phyloP scores from a whole-genome alignment of 2,329 filamentous ascomycete genomes.

The Epichloe coenophiala region DNA sequence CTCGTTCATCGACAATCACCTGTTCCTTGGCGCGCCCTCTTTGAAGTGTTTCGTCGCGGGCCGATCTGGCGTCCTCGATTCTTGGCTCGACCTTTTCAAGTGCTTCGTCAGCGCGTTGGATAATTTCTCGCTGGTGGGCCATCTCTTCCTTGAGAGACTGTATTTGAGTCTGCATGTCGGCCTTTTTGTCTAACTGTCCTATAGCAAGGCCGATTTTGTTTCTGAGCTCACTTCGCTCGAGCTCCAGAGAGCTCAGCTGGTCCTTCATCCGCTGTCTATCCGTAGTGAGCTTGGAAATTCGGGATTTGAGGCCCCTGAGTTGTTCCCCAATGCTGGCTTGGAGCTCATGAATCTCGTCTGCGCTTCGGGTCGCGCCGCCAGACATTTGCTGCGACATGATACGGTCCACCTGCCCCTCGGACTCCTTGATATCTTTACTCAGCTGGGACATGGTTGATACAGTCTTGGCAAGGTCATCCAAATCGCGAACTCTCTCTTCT shows the following conservation, averaged over 20 bases:
- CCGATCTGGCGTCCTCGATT: slow-evolving; percentile 60
- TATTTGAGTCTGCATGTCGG: slow-evolving; percentile 55
- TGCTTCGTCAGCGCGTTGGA: slow-evolving; percentile 57
- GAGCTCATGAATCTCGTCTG: slow-evolving; percentile 74
- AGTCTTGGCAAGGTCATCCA: slow-evolving; percentile 64
- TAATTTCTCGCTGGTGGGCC: slow-evolving; percentile 52
- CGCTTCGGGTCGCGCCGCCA: slow-evolving; percentile 49
- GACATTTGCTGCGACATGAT: slow-evolving; percentile 65
- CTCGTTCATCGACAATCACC: slow-evolving; percentile 55
- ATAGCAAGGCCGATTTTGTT: slow-evolving; percentile 58
- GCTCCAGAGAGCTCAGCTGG: slow-evolving; percentile 56
- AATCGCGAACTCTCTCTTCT: slow-evolving; percentile 52
- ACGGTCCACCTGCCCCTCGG: slow-evolving; percentile 60
- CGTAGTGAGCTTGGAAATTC: slow-evolving; percentile 48
- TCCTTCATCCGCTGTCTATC: slow-evolving; percentile 62
- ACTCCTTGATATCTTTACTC: slow-evolving; percentile 55
- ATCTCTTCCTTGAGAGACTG: slow-evolving; percentile 59
- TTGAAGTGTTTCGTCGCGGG: slow-evolving; percentile 62
- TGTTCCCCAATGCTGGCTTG: slow-evolving; percentile 55
- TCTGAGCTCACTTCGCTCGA: slow-evolving; percentile 61
- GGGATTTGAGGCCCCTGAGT: slow-evolving; percentile 47
- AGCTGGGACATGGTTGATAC: slow-evolving; percentile 64
- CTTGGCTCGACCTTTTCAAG: slow-evolving; percentile 63
- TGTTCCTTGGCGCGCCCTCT: slow-evolving; percentile 61
- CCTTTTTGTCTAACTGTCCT: slow-evolving; percentile 72